Percentiles rank a stretch among this genome's conserved stretches.
Evolutionary conservation across 2,329 filamentous ascomycete species (phyloP).

Genomic region (Orbilia ellipsospora): DNA sequence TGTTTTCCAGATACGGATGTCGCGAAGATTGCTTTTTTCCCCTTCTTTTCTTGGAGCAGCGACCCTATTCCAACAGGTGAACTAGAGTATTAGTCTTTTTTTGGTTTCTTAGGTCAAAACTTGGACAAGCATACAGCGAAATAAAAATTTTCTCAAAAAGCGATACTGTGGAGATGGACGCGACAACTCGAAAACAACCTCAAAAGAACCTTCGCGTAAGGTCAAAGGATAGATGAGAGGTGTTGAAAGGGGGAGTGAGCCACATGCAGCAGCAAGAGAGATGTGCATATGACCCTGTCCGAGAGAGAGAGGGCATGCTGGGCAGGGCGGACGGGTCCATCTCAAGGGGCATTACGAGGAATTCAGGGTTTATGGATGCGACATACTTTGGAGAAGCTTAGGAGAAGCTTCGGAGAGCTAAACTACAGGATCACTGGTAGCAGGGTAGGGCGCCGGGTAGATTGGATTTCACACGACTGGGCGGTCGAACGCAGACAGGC

Average conservation of each 20-base stretch:
- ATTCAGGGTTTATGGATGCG: slow-evolving; percentile 40
- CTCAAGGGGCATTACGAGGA: slow-evolving; percentile 32
- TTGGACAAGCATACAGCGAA: not conserved
- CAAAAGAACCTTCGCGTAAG: slow-evolving; percentile 24
- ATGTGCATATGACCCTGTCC: slow-evolving; percentile 41
- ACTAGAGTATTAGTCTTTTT: not conserved
- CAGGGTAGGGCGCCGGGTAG: not conserved
- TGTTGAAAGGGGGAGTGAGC: slow-evolving; percentile 39
- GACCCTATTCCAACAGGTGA: not conserved
- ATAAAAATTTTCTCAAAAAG: slow-evolving; percentile 6
- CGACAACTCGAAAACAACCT: slow-evolving; percentile 29
- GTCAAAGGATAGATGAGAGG: slow-evolving; percentile 20
- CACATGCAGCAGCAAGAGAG: slow-evolving; percentile 27
- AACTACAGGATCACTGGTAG: not conserved
- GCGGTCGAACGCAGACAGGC: not conserved
- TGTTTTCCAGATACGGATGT: slow-evolving; percentile 60
- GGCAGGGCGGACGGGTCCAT: slow-evolving; percentile 14
- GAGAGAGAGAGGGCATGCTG: slow-evolving; percentile 18
- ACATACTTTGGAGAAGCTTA: slow-evolving; percentile 16
- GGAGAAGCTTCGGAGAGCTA: slow-evolving; percentile 18
- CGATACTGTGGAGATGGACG: slow-evolving; percentile 28
- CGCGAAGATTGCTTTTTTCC: slow-evolving; percentile 47
- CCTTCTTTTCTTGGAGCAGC: not conserved
- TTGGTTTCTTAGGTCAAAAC: not conserved
- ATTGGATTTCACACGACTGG: slow-evolving; percentile 18